Evolutionary conservation across 768 basidiomycete genomes (phyloP).

Genomic region (Crassisporium funariophilum): DNA sequence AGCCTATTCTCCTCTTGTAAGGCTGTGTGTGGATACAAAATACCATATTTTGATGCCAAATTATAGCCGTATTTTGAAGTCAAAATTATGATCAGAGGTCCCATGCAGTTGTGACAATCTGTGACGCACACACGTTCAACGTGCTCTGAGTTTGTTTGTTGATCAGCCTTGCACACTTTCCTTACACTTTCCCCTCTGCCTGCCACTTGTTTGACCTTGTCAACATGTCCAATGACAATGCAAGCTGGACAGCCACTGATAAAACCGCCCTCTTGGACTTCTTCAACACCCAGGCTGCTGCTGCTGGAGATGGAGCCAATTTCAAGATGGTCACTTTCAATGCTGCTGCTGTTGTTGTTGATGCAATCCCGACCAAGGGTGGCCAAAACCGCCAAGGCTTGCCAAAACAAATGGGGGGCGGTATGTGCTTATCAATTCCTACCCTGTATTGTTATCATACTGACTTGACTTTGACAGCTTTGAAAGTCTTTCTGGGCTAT

Average conservation of each 20-base stretch:
- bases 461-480: conserved; percentile 10
- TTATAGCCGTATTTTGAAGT: conserved; percentile 2
- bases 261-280: not conserved
- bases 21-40: not conserved
- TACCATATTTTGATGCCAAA: not conserved
- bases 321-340: conserved; percentile 24
- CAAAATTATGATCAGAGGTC: conserved; percentile 4
- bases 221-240: not conserved
- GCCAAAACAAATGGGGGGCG: not conserved
- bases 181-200: not conserved
- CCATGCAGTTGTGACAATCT: conserved; percentile 6
- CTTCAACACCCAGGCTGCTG: not conserved
- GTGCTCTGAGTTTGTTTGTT: conserved; percentile 6
- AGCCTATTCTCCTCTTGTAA: no score
- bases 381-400: not conserved
- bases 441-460: not conserved
- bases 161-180: not conserved
- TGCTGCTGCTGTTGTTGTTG: conserved; percentile 5
- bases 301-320: conserved; percentile 22
- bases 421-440: not conserved
- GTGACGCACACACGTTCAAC: conserved; percentile 1
- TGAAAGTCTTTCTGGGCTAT: conserved; percentile 14
- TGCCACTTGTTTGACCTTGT: not conserved
- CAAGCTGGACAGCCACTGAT: not conserved
- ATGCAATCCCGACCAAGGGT: not conserved